Conservation (phyloP, 208 protist genomes). For the Leishmania lainsoni region DNA sequence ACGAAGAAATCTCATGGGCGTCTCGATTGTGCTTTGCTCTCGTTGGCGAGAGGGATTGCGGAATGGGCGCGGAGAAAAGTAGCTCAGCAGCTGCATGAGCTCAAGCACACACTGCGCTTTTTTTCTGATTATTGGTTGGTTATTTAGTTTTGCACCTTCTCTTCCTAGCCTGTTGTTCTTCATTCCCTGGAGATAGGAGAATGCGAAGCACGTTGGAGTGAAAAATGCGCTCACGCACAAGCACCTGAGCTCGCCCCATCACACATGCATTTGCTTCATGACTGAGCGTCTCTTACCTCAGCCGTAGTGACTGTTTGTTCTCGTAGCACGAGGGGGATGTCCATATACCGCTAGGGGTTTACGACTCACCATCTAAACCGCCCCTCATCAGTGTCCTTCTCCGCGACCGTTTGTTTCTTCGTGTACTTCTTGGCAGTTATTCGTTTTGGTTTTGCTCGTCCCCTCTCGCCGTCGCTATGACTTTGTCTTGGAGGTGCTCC, state of each 20-base stretch:
- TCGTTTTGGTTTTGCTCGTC: not conserved
- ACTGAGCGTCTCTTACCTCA: not conserved
- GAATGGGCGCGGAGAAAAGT: not conserved
- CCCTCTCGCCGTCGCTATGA: not conserved
- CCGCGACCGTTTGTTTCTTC: not conserved
- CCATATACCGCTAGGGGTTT: not conserved
- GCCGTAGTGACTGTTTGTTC: not conserved
- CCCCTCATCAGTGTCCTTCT: not conserved
- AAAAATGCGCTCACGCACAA: not conserved
- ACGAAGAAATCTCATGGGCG: too few relatives aligned
- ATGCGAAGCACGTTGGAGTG: not conserved
- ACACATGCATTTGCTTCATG: not conserved
- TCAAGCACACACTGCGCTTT: not conserved
- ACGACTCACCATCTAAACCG: not conserved
- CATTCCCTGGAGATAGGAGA: not conserved
- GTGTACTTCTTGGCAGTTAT: not conserved
- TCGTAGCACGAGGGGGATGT: not conserved
- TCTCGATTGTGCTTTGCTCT: too few relatives aligned
- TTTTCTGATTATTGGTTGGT: too few relatives aligned
- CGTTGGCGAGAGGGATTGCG: not conserved
- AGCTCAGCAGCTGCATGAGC: not conserved
- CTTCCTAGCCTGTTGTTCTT: not conserved
- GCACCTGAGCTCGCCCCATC: not conserved
- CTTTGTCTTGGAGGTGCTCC: not conserved
- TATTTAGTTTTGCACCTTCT: not conserved